Evolutionary conservation across 2,329 filamentous ascomycete species (phyloP), one percentile per base, ranked within the genome.

Genomic region (Cordyceps javanica): DNA sequence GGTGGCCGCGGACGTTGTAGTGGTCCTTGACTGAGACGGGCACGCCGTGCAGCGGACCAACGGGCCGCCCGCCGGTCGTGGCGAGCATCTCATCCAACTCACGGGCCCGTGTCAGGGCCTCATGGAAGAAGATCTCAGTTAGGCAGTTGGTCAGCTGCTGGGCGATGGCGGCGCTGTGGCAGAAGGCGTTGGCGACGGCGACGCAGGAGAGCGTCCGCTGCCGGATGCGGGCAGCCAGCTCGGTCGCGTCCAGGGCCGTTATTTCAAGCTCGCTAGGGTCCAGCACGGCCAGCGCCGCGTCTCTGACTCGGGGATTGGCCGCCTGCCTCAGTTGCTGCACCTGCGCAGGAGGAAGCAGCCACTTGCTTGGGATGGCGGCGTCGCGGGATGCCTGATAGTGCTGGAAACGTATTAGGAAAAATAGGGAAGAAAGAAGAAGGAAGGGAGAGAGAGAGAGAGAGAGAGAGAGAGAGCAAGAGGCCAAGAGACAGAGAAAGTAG

Each of bases 21-120:
- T 59, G 53, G 59, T 63, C 64, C 62, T 72, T 75, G 55, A 65
- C 56, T 11, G 61, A 64, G n/a, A 85, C 72, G 0, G 82, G 82
- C 0, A 85, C 70, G 2, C 85, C 86, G 68, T 88, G 85, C 3
- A 89, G 72, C 4, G 84, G 82, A 10, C 62, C 62, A 5, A 62
- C 46, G 3, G 59, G 45, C 26, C 38, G 49, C 25, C 41, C 52
- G 4, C 61, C 59, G 3, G 57, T 61, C 2, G 34, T n/a, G 30
- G 42, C 46, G 16, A 61, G 54, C 1, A 56, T 5, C 3, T 21
- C 9, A 25, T 56, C 53, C 16, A 56, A 44, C 8, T 32, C 8
- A 10, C n/a, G 41, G 9, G 44, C 53, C 10, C 25, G 53, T 1
- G 21, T 32, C 3, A 46, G 10, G 7, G 53, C 53, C 16, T 56